Percentiles rank a stretch among this genome's conserved stretches.
These are phyloP conservation scores for Polyporus tsugae DNA, from an alignment of 1,284 basidiomycete genomes.

Conservation along the genomic window DNA sequence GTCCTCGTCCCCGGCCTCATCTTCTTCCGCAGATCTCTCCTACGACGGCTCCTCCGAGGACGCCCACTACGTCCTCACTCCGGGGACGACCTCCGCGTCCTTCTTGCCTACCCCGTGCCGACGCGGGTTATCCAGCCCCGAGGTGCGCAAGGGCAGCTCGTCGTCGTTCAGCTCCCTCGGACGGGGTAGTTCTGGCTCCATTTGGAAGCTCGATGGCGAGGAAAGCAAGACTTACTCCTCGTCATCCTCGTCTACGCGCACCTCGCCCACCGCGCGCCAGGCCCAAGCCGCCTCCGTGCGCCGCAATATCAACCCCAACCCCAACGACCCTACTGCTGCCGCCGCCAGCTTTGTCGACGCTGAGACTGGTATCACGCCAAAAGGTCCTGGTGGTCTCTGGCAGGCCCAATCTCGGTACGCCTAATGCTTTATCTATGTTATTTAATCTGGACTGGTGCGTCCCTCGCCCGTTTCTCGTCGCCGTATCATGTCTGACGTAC, in stretches of 20 bases:
- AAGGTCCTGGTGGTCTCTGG: slow-evolving; percentile 31
- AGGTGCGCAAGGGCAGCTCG: slow-evolving; percentile 11
- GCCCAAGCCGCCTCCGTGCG: slow-evolving; percentile 10
- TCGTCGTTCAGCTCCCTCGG: slow-evolving; percentile 24
- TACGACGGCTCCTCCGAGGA: slow-evolving; percentile 69
- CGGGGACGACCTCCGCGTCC: slow-evolving; percentile 18
- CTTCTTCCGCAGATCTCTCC: slow-evolving; percentile 70
- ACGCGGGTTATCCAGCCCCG: background rate
- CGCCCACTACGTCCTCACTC: slow-evolving; percentile 32
- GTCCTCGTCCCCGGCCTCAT: slow-evolving; percentile 59
- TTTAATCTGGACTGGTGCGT: slow-evolving; percentile 30
- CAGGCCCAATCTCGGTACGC: slow-evolving; percentile 26
- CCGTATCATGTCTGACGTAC: background rate
- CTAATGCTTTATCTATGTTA: slow-evolving; percentile 12
- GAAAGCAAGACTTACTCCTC: slow-evolving; percentile 55
- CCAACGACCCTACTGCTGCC: background rate
- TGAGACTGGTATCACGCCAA: slow-evolving; percentile 27
- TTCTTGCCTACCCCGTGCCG: slow-evolving; percentile 1
- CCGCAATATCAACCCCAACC: background rate
- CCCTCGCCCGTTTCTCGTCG: too few species aligned
- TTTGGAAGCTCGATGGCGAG: slow-evolving; percentile 72
- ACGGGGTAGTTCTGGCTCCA: slow-evolving; percentile 40
- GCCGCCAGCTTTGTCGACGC: slow-evolving; percentile 3
- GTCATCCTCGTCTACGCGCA: slow-evolving; percentile 17
- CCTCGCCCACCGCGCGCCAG: slow-evolving; percentile 14